A percentile compares a stretch with the other conserved stretches of the same genome.
Conservation (phyloP, 768 basidiomycete species). For the Kwoniella dendrophila region DNA sequence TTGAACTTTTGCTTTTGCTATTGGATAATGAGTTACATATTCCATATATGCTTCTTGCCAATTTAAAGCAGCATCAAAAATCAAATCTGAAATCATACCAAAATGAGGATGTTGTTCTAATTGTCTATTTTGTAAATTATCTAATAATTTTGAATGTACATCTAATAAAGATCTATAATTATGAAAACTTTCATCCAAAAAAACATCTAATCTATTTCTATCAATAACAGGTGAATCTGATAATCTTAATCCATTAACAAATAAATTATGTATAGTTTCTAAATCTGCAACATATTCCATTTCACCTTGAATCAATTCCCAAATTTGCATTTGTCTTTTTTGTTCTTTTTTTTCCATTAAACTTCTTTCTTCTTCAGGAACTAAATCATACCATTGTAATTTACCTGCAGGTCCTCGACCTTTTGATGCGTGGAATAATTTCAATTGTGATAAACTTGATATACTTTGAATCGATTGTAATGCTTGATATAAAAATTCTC, state of each 20-base stretch:
- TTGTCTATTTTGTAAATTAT: slow-evolving; percentile 52
- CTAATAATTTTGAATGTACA: slow-evolving; percentile 50
- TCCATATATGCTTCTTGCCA: slow-evolving; percentile 57
- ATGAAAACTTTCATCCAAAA: slow-evolving; percentile 86
- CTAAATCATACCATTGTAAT: slow-evolving; percentile 89
- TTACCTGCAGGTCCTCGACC: slow-evolving; percentile 75
- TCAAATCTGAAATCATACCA: slow-evolving; percentile 53
- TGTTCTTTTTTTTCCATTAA: slow-evolving; percentile 70
- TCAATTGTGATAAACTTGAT: slow-evolving; percentile 76
- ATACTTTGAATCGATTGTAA: slow-evolving; percentile 80
- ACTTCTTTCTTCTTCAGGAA: slow-evolving; percentile 67
- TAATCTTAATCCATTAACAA: slow-evolving; percentile 58
- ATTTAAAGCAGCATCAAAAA: slow-evolving; percentile 55
- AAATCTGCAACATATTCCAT: slow-evolving; percentile 93
- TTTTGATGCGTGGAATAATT: slow-evolving; percentile 89
- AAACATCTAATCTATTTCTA: slow-evolving; percentile 65
- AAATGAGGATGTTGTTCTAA: slow-evolving; percentile 56
- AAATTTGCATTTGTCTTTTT: slow-evolving; percentile 85
- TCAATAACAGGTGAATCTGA: slow-evolving; percentile 65
- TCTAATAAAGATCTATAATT: slow-evolving; percentile 71
- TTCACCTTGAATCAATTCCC: slow-evolving; percentile 91
- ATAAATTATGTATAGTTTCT: slow-evolving; percentile 79
- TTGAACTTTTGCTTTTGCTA: slow-evolving; percentile 55
- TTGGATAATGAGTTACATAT: slow-evolving; percentile 56
- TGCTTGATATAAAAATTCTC: slow-evolving; percentile 79